phyloP scores from a whole-genome alignment of 164 flowering plant genomes.

The Kalanchoe fedtschenkoi region DNA sequence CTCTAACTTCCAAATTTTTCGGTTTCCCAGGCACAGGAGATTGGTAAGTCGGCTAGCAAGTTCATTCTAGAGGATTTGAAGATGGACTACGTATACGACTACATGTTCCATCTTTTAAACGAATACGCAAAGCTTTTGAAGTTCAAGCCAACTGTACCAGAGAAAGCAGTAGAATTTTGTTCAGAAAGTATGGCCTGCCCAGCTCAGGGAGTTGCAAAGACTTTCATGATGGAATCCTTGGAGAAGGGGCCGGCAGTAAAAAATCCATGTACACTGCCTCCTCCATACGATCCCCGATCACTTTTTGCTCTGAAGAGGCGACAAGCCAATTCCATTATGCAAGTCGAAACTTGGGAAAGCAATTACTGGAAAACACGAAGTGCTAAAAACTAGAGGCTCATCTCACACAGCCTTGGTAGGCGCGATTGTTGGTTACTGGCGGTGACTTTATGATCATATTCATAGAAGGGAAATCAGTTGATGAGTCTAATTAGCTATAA shows the following conservation, averaged over 20 bases:
- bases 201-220: constrained; percentile 23
- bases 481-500: too few relatives aligned
- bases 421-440: too few relatives aligned
- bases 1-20: not conserved
- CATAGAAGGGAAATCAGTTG: too few relatives aligned
- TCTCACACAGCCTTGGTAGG: too few relatives aligned
- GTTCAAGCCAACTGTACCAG: constrained; percentile 38
- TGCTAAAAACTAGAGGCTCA: too few relatives aligned
- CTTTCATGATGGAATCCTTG: constrained; percentile 43
- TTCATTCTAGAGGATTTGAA: constrained; percentile 44
- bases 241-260: constrained; percentile 29
- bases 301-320: constrained; percentile 16
- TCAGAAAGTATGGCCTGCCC: constrained; percentile 46
- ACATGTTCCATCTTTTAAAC: constrained; percentile 58
- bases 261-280: constrained; percentile 41
- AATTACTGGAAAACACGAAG: too few relatives aligned
- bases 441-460: too few relatives aligned
- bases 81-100: constrained; percentile 60
- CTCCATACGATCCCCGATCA: constrained; percentile 29
- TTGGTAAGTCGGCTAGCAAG: constrained; percentile 45
- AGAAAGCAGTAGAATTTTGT: constrained; percentile 33
- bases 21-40: constrained; percentile 36
- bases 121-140: constrained; percentile 50
- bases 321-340: constrained; percentile 19
- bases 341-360: constrained; percentile 42